A percentile compares a stretch with the other conserved stretches of the same genome.
phyloP scores from a whole-genome alignment of 768 basidiomycete species.

The Collybia nuda region DNA sequence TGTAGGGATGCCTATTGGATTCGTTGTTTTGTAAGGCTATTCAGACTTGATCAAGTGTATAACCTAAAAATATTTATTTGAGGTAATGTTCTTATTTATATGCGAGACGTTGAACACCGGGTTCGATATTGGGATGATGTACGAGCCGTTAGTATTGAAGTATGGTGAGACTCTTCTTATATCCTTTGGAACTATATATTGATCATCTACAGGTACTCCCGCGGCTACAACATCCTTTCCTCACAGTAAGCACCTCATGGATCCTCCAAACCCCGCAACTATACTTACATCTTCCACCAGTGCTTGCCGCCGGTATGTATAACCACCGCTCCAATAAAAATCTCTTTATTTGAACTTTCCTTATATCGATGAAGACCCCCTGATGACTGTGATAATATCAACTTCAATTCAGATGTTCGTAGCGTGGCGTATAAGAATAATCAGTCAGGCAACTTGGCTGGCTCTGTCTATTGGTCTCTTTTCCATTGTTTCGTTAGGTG shows the following conservation, averaged over 20 bases:
- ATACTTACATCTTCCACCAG: constrained; percentile 15
- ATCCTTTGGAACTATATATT: neutral
- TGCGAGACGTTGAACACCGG: constrained; percentile 44
- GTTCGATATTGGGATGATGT: constrained; percentile 45
- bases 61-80: constrained; percentile 11
- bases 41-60: too few relatives aligned
- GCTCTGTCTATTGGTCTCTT: constrained; percentile 30
- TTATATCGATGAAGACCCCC: constrained; percentile 10
- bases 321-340: neutral
- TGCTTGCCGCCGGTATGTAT: constrained; percentile 23
- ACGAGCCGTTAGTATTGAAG: constrained; percentile 42
- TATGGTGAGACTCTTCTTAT: constrained; percentile 26
- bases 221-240: constrained; percentile 34
- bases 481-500: constrained; percentile 36
- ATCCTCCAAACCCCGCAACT: constrained; percentile 12
- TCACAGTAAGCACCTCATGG: constrained; percentile 20
- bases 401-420: constrained; percentile 49
- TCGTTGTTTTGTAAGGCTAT: constrained; percentile 31
- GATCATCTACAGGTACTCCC: constrained; percentile 21
- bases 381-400: constrained; percentile 32
- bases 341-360: neutral
- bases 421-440: constrained; percentile 39
- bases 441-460: constrained; percentile 37
- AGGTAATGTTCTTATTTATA: constrained; percentile 42
- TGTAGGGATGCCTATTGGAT: constrained; percentile 47